Percentiles rank a stretch among this genome's conserved stretches.
Evolutionary conservation across 805 yeast genomes (phyloP).

Genomic region (Saccharomycopsis sp.): DNA sequence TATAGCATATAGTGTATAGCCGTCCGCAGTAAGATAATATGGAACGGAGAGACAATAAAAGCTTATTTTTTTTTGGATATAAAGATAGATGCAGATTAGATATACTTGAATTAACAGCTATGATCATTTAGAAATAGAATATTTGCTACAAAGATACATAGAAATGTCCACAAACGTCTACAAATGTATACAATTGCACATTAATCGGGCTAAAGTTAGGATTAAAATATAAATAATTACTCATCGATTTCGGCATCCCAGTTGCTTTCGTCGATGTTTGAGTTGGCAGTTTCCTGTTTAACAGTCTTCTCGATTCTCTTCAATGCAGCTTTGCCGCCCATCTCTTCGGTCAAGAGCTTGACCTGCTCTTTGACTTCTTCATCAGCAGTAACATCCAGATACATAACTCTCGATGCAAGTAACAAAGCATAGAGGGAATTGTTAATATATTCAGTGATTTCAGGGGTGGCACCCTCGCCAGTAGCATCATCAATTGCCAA

Average conservation of each 20-base stretch:
- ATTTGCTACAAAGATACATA: too few species aligned
- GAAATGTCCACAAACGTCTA: too few species aligned
- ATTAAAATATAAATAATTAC: too few species aligned
- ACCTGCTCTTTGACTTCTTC: slow-evolving; percentile 16
- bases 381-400: slow-evolving; percentile 15
- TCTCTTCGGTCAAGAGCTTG: slow-evolving; percentile 14
- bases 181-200: too few species aligned
- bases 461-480: slow-evolving; percentile 16
- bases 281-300: slow-evolving; percentile 1
- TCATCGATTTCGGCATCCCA: neutral
- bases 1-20: too few species aligned
- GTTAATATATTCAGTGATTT: slow-evolving; percentile 9
- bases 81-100: too few species aligned
- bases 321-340: slow-evolving; percentile 19
- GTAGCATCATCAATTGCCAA: slow-evolving; percentile 4
- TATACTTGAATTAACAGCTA: too few species aligned
- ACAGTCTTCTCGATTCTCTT: slow-evolving; percentile 13
- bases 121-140: too few species aligned
- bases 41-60: too few species aligned
- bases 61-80: too few species aligned
- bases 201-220: too few species aligned
- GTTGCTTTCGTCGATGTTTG: neutral
- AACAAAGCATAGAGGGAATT: slow-evolving; percentile 11
- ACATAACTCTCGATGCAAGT: slow-evolving; percentile 8
- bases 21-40: too few species aligned